phyloP scores from a whole-genome alignment of 805 yeast genomes.

The Sugiyamaella chiloensis region DNA sequence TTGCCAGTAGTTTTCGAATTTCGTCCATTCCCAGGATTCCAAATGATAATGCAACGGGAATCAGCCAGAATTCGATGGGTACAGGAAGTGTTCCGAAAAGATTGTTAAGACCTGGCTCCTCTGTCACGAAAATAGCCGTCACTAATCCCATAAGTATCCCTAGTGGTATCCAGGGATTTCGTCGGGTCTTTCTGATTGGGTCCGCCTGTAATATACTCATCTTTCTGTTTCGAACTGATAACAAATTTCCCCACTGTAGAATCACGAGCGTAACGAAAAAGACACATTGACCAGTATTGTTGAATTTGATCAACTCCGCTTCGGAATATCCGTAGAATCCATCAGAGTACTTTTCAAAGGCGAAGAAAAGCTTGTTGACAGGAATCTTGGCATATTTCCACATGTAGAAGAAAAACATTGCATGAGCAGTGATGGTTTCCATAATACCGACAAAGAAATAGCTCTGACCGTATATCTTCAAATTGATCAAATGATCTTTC shows the following conservation, averaged over 20 bases:
- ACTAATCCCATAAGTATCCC: constrained; percentile 37
- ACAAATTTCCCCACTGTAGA: constrained; percentile 45
- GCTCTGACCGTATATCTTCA: constrained; percentile 41
- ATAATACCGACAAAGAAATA: constrained; percentile 43
- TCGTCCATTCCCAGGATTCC: constrained; percentile 44
- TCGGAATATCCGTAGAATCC: constrained; percentile 20
- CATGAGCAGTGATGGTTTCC: constrained; percentile 41
- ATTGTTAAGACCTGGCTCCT: constrained; percentile 40
- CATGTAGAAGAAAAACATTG: constrained; percentile 39
- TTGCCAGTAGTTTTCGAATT: constrained; percentile 36
- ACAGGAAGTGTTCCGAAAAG: constrained; percentile 39
- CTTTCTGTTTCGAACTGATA: constrained; percentile 43
- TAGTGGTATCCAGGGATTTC: constrained; percentile 27
- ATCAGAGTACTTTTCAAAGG: constrained; percentile 35
- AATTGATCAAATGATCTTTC: constrained; percentile 41
- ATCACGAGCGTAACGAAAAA: constrained; percentile 48
- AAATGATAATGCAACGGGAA: constrained; percentile 45
- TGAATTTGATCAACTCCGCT: constrained; percentile 27
- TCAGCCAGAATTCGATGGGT: constrained; percentile 46
- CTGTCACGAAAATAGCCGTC: constrained; percentile 42
- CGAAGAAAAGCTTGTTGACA: constrained; percentile 36
- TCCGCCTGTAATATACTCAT: constrained; percentile 42
- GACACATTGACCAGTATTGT: constrained; percentile 40
- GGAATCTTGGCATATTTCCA: constrained; percentile 37
- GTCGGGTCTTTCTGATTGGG: constrained; percentile 36